Base-by-base conservation (phyloP, 2,329 filamentous ascomycete genomes). In the Epichloe baconii region DNA sequence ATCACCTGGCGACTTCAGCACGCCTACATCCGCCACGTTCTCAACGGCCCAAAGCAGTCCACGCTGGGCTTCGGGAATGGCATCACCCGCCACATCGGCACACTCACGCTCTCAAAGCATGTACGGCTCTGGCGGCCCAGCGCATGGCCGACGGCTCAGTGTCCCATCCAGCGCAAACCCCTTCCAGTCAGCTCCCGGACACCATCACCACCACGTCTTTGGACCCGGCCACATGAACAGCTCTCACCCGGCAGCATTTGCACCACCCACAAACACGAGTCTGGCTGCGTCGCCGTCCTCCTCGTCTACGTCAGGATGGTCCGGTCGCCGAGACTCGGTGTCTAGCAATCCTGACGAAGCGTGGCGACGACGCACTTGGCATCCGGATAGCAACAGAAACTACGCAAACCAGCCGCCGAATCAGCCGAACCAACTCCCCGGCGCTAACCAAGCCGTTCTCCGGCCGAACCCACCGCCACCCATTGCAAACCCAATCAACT, bases 311-410 rank as follows among this genome's bases (percentile, higher is more conserved):
- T 79, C 82, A 36, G 72, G 74, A 7, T 84, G 80, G 67, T 76
- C 78, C 4, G 57, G 49, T 8, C 72, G 84, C 34, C 75, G 83
- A 42, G 85, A 89, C 41, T 85, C 86, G 0, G 71, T 72, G 3
- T 71, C 76, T 8, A 79, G 76, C 48, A 71, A 74, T 19, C 70
- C 78, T 1, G 88, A 95, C 55, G 83, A 88, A 42, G 85, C 87
- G 51, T 87, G 83, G 78, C 81, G 89, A 56, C 76, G 90, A 55
- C 79, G 89, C 49, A 96, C 90, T 3, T 96, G 90, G 90, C 90
- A 96, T 66, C 87, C 88, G 0, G 86, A 88, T 55, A 85, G 82
- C 55, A 85, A 81, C 53, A 76, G 78, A 15, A 77, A 77, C 55
- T 81, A 80, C 54, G 75, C 76, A 53, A 72, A 81, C 35, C 80